Evolutionary conservation across 345 rosid genomes (phyloP), one percentile per base, ranked within the genome.

Genomic region (Aurinia saxatilis): DNA sequence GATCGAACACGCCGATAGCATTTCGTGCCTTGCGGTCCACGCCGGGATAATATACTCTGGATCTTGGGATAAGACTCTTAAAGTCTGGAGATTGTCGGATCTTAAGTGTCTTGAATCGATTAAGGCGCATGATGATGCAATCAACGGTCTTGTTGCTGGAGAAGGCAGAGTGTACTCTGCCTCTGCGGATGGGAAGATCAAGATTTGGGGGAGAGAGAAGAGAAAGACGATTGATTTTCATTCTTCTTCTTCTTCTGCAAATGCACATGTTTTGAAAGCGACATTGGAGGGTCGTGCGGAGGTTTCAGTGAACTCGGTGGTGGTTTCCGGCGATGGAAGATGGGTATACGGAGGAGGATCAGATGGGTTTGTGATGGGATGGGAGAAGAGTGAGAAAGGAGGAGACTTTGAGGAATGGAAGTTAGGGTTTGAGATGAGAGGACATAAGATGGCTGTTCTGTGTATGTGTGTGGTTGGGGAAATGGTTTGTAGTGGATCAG

Each of bases 21-120:
- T 95, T 36, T 95, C 99, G 0, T 87, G 97, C 73, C 75, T 95
- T 63, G 76, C 95, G 0, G 81, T 85, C 2, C 76, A 50, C 53
- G 73, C 79, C 6, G 91, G 89, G 29, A 59, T 81, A 39, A 75
- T 95, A 42, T 95, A 90, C 71, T 87, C 99, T 0, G 90, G 95
- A 0, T 90, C 97, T 0, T 88, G 99, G 99, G 97, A 95, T 50
- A 95, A 86, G 73, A 86, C 97, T 7, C 84, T 95, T 4, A 95
- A 95, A 69, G 91, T 87, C 5, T 95, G 97, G 99, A 81, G 96
- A 67, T 45, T 83, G 23, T 77, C 89, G 2, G 92, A 90, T 67
- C 81, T 80, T 14, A 90, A 88, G 81, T 95, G 97, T 30, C 58
- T 95, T 46, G 99, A 95, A 25, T 90, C 97, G 5, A 85, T 95